phyloP scores from a whole-genome alignment of 305 asterid species.

The Ilex paraguariensis region DNA sequence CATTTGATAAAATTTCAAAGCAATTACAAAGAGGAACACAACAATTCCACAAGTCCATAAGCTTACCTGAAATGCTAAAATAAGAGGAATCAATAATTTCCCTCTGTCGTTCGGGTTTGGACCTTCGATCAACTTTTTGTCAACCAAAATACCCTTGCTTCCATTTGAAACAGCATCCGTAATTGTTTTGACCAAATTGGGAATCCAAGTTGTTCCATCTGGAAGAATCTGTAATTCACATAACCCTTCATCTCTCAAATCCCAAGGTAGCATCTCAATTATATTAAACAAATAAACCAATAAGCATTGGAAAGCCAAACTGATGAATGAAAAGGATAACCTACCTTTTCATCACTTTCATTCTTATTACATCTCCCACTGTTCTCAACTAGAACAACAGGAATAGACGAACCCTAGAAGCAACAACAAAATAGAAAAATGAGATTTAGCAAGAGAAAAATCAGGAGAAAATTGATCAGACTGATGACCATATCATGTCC shows the following conservation, averaged over 20 bases:
- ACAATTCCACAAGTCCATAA: constrained; percentile 1
- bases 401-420: constrained; percentile 49
- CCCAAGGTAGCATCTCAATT: neutral
- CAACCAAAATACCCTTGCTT: constrained; percentile 58
- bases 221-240: constrained; percentile 67
- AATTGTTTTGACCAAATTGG: constrained; percentile 55
- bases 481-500: no score
- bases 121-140: constrained; percentile 83
- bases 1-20: neutral
- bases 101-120: constrained; percentile 79
- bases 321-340: neutral
- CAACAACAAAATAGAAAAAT: constrained; percentile 14
- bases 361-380: constrained; percentile 96
- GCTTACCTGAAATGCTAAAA: constrained; percentile 74
- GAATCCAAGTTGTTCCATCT: constrained; percentile 77
- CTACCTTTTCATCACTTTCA: constrained; percentile 84
- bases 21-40: neutral
- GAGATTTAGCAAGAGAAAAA: neutral
- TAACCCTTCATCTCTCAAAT: constrained; percentile 6
- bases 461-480: neutral
- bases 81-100: constrained; percentile 67
- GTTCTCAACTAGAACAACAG: constrained; percentile 92
- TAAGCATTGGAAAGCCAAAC: neutral
- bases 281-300: neutral
- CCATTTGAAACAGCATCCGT: constrained; percentile 65